phyloP scores from a whole-genome alignment of 495 filamentous ascomycete genomes.

The Penicillium fimorum region DNA sequence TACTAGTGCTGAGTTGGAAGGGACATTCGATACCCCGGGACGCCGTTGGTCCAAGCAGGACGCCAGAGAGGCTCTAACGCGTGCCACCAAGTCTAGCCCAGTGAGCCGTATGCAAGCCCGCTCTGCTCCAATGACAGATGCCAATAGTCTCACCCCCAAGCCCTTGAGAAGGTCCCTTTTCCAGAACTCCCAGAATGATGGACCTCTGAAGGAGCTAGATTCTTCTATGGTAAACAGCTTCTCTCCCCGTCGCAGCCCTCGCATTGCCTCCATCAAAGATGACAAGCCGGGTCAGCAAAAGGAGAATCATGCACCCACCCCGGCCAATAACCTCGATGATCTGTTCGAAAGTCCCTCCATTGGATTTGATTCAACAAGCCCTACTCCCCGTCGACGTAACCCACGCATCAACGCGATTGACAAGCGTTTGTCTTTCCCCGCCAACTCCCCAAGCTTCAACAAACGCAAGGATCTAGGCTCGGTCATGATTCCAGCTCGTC shows the following conservation, averaged over 20 bases:
- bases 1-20: slow-evolving; percentile 42
- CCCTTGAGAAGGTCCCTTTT: slow-evolving; percentile 78
- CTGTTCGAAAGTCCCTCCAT: slow-evolving; percentile 56
- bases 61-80: slow-evolving; percentile 56
- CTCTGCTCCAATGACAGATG: slow-evolving; percentile 61
- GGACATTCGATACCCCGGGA: slow-evolving; percentile 28
- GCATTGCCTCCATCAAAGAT: slow-evolving; percentile 30
- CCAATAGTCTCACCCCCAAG: slow-evolving; percentile 53
- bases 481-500: slow-evolving; percentile 31
- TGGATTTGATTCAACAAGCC: slow-evolving; percentile 55
- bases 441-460: slow-evolving; percentile 35
- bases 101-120: slow-evolving; percentile 62
- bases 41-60: slow-evolving; percentile 49
- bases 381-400: slow-evolving; percentile 53
- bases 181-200: slow-evolving; percentile 58
- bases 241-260: slow-evolving; percentile 49
- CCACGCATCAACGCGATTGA: slow-evolving; percentile 46
- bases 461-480: slow-evolving; percentile 26
- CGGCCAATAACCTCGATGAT: slow-evolving; percentile 51
- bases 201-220: slow-evolving; percentile 56
- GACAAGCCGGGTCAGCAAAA: slow-evolving; percentile 43
- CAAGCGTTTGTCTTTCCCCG: slow-evolving; percentile 44
- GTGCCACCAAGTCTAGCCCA: slow-evolving; percentile 71
- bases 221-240: slow-evolving; percentile 55
- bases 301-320: slow-evolving; percentile 45